A percentile compares a stretch with the other conserved stretches of the same genome.
Conservation (phyloP, 768 basidiomycete species). For the Lyophyllum shimeji region DNA sequence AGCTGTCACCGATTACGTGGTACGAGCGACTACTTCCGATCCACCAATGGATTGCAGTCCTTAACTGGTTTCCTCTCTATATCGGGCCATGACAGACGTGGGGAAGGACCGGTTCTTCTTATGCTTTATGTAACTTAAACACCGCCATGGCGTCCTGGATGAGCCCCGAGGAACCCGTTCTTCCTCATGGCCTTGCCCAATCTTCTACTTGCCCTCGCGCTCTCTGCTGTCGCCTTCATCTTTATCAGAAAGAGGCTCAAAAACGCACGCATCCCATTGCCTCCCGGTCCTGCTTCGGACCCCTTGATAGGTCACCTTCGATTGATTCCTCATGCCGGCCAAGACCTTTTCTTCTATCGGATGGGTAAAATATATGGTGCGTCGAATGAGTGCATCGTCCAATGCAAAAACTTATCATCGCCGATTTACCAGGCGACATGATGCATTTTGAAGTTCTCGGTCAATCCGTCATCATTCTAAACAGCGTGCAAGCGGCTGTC, state of each 20-base stretch:
- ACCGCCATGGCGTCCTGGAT: no score
- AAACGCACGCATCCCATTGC: slow-evolving; percentile 2
- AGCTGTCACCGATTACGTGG: no score
- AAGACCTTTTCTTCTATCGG: slow-evolving; percentile 25
- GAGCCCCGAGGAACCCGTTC: no score
- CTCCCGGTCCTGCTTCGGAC: slow-evolving; percentile 35
- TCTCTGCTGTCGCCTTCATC: background rate
- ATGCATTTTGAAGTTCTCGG: slow-evolving; percentile 23
- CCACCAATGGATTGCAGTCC: no score
- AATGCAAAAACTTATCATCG: background rate
- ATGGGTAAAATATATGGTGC: slow-evolving; percentile 34
- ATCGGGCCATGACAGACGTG: no score
- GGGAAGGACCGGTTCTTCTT: no score
- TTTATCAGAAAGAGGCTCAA: background rate
- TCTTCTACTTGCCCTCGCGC: background rate
- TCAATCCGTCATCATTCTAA: slow-evolving; percentile 22
- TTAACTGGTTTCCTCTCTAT: no score
- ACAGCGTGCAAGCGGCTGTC: slow-evolving; percentile 23
- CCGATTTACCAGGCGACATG: slow-evolving; percentile 20
- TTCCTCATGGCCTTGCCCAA: background rate
- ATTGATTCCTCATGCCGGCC: slow-evolving; percentile 26
- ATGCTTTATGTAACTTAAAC: no score
- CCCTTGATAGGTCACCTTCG: slow-evolving; percentile 35
- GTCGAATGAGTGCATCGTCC: background rate
- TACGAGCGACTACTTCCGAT: no score